These are phyloP conservation scores for Lasiosphaeriaceae sp. DNA, from an alignment of 495 filamentous ascomycete genomes.

Conservation along the genomic window DNA sequence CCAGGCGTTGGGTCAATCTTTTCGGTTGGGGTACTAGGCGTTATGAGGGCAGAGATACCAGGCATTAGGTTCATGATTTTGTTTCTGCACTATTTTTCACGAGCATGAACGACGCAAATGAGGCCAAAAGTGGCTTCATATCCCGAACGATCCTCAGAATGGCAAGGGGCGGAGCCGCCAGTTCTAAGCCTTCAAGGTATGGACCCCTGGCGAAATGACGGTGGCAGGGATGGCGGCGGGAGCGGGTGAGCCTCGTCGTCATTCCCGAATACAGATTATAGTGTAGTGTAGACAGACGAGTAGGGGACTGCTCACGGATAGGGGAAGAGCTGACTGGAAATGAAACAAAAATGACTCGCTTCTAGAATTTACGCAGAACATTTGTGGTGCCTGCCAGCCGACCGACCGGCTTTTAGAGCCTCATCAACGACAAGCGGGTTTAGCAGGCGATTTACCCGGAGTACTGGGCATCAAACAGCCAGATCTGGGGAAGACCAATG, in stretches of 20 bases:
- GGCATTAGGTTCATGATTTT: not conserved
- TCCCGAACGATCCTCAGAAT: no score
- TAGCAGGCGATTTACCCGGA: slow-evolving; percentile 14
- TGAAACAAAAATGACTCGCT: not conserved
- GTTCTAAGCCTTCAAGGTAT: no score
- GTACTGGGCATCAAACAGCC: slow-evolving; percentile 20
- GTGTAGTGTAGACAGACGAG: no score
- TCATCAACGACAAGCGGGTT: not conserved
- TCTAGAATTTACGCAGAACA: not conserved
- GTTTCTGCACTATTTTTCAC: not conserved
- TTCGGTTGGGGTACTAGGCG: not conserved
- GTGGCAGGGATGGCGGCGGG: no score
- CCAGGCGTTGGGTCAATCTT: not conserved
- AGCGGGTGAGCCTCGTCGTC: not conserved
- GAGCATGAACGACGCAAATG: not conserved
- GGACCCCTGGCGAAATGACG: no score
- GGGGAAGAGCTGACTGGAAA: not conserved
- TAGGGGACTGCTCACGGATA: no score
- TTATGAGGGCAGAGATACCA: not conserved
- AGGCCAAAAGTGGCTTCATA: not conserved
- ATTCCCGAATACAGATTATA: no score
- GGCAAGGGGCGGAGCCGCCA: no score
- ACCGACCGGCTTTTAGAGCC: not conserved
- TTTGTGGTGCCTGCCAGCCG: not conserved
- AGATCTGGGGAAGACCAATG: slow-evolving; percentile 5